These are phyloP conservation scores for Zygosaccharomyces siamensis DNA, from an alignment of 805 yeast genomes.

Conservation along the genomic window DNA sequence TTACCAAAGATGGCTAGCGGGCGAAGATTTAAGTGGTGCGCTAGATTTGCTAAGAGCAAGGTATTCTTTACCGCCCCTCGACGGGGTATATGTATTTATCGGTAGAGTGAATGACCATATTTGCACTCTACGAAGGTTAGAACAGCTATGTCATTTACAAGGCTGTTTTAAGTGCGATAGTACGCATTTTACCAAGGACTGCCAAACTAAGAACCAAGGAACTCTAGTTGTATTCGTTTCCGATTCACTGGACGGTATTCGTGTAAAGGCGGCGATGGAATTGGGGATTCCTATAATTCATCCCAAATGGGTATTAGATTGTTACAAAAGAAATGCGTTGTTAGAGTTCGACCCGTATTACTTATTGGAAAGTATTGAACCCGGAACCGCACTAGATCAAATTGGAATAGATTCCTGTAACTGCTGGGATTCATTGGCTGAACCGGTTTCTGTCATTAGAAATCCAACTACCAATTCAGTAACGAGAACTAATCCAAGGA, in stretches of 20 bases:
- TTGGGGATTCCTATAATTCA: slow-evolving; percentile 40
- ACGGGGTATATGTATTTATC: slow-evolving; percentile 26
- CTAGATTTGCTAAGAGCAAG: slow-evolving; percentile 15
- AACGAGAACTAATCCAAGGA: slow-evolving; percentile 11
- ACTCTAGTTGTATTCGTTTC: slow-evolving; percentile 26
- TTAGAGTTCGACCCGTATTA: slow-evolving; percentile 37
- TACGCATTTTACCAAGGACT: slow-evolving; percentile 19
- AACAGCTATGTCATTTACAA: slow-evolving; percentile 12
- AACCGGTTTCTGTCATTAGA: background rate
- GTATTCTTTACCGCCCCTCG: slow-evolving; percentile 21
- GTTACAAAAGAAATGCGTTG: slow-evolving; percentile 39
- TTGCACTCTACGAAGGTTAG: slow-evolving; percentile 10
- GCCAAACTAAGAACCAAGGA: slow-evolving; percentile 7
- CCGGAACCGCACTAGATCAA: slow-evolving; percentile 18
- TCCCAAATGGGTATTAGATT: slow-evolving; percentile 43
- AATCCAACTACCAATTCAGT: background rate
- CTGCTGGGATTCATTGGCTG: slow-evolving; percentile 23
- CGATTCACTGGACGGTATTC: slow-evolving; percentile 26
- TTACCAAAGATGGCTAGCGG: slow-evolving; percentile 31
- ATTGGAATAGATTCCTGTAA: slow-evolving; percentile 34
- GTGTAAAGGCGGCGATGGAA: slow-evolving; percentile 37
- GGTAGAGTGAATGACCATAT: slow-evolving; percentile 22
- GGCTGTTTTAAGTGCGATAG: slow-evolving; percentile 19
- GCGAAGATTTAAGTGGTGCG: slow-evolving; percentile 27
- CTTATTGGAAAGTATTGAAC: slow-evolving; percentile 14